Evolutionary conservation across 176 grass and related monocot species (phyloP).

Genomic region (Canna indica): DNA sequence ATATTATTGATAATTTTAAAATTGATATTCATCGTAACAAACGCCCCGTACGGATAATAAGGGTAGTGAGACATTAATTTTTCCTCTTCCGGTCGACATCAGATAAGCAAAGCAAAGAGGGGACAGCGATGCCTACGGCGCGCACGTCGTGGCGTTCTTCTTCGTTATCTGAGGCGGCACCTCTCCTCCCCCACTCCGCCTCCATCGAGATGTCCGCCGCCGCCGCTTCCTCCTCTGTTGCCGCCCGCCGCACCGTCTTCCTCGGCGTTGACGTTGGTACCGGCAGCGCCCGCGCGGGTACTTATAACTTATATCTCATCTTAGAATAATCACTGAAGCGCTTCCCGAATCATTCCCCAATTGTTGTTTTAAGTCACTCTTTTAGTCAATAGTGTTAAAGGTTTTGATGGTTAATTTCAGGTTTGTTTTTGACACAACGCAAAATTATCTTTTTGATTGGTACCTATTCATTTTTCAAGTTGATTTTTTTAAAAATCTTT

Average conservation of each 20-base stretch:
- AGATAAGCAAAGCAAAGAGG: neutral
- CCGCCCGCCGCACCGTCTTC: conserved; percentile 30
- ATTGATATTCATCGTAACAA: no score
- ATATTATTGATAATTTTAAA: no score
- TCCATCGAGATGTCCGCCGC: conserved; percentile 4
- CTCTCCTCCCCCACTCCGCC: conserved; percentile 10
- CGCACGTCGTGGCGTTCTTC: conserved; percentile 13
- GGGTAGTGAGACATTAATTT: neutral
- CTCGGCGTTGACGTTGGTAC: conserved; percentile 90
- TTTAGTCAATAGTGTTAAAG: no score
- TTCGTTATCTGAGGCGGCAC: conserved; percentile 6
- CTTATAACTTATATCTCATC: neutral
- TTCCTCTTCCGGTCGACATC: neutral
- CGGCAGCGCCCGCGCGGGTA: conserved; percentile 85
- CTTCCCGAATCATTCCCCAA: no score
- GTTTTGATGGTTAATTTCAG: no score
- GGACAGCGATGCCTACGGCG: neutral
- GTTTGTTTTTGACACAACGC: no score
- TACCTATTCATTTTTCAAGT: neutral
- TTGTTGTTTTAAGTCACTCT: no score
- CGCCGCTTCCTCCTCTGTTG: conserved; percentile 16
- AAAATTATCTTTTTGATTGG: neutral
- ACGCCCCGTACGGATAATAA: no score
- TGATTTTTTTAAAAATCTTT: neutral
- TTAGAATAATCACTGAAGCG: no score